phyloP scores from a whole-genome alignment of 805 yeast genomes.

The Saturnispora dispora region DNA sequence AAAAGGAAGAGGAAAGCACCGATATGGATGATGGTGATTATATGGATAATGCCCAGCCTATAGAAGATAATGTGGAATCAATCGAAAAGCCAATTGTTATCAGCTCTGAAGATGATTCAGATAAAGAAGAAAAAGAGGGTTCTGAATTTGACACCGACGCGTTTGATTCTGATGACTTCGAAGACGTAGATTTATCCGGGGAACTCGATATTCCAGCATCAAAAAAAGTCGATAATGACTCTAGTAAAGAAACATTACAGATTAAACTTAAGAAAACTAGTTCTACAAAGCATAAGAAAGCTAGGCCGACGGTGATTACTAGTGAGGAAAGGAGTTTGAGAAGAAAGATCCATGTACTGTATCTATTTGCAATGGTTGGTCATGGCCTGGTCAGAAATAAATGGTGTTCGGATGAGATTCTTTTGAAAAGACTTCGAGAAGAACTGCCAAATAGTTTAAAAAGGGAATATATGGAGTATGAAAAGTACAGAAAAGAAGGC shows the following conservation, averaged over 20 bases:
- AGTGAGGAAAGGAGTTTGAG: slow-evolving; percentile 51
- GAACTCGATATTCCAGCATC: neutral
- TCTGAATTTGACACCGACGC: slow-evolving; percentile 18
- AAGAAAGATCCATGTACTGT: slow-evolving; percentile 46
- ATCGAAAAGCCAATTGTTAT: neutral
- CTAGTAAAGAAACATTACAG: slow-evolving; percentile 15
- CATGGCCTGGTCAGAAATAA: slow-evolving; percentile 63
- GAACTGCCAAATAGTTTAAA: slow-evolving; percentile 40
- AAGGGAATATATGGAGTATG: slow-evolving; percentile 33
- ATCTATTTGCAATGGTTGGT: slow-evolving; percentile 47
- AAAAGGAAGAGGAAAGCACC: neutral
- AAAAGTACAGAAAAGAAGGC: slow-evolving; percentile 13
- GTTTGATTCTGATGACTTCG: slow-evolving; percentile 33
- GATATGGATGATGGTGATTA: neutral
- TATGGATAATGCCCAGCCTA: neutral
- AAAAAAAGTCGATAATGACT: neutral
- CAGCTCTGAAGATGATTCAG: neutral
- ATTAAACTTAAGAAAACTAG: slow-evolving; percentile 15
- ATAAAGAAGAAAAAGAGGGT: neutral
- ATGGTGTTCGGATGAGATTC: slow-evolving; percentile 54
- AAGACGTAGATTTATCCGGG: slow-evolving; percentile 29
- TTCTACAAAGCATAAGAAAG: slow-evolving; percentile 17
- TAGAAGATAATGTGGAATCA: neutral
- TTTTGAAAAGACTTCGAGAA: slow-evolving; percentile 34
- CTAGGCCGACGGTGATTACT: slow-evolving; percentile 30